These are phyloP conservation scores for Lachnellula cervina DNA, from an alignment of 2,329 filamentous ascomycete genomes.

Conservation along the genomic window DNA sequence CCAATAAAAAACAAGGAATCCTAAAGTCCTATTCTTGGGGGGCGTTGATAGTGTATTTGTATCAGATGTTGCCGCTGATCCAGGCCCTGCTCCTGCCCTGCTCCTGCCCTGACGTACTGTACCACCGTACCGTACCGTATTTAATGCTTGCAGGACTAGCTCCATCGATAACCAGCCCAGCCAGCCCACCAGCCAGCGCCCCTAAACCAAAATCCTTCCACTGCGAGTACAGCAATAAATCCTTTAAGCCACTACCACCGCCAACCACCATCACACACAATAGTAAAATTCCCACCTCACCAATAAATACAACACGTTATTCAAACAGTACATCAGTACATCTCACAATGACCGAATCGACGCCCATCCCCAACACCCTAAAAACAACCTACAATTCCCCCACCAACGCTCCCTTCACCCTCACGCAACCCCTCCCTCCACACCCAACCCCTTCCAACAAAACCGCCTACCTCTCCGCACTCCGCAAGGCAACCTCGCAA, in stretches of 20 bases:
- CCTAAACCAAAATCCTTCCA: background rate
- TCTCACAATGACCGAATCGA: conserved; percentile 4
- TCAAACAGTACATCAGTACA: background rate
- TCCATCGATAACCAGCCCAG: too few relatives aligned
- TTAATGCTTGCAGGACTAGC: background rate
- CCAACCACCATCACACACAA: background rate
- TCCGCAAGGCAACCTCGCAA: conserved; percentile 51
- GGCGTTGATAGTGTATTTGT: background rate
- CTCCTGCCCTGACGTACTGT: too few relatives aligned
- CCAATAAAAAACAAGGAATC: background rate
- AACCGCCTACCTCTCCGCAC: conserved; percentile 52
- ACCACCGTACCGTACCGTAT: background rate
- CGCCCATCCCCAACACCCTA: too few relatives aligned
- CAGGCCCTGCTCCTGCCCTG: background rate
- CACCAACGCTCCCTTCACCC: conserved; percentile 42
- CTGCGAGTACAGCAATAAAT: too few relatives aligned
- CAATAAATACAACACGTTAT: background rate
- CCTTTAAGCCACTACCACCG: too few relatives aligned
- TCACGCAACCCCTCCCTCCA: conserved; percentile 35
- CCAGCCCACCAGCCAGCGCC: background rate
- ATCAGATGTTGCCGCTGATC: background rate
- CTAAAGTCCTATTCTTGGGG: background rate
- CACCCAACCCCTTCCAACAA: conserved; percentile 41
- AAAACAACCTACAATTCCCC: conserved; percentile 51
- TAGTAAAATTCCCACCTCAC: conserved; percentile 5